phyloP scores from a whole-genome alignment of 2,329 filamentous ascomycete species.

The Venturia pyrina region DNA sequence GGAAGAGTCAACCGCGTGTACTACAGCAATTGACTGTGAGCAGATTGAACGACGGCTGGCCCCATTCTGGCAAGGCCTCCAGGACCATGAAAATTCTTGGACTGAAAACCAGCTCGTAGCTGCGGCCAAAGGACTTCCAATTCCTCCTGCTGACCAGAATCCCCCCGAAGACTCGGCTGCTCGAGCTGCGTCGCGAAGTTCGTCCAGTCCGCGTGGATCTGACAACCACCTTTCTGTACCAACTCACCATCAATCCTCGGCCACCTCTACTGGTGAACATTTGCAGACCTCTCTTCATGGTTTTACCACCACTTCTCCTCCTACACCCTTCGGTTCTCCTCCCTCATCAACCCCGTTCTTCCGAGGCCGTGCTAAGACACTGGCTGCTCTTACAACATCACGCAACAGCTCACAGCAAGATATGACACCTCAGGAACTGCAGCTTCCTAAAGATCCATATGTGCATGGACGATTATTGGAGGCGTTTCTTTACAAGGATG shows the following conservation, averaged over 20 bases:
- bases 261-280: constrained; percentile 66
- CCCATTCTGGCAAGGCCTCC: constrained; percentile 89
- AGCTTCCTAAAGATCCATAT: constrained; percentile 70
- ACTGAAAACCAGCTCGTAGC: constrained; percentile 92
- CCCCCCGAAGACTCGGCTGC: constrained; percentile 51
- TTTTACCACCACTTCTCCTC: constrained; percentile 50
- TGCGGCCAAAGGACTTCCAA: constrained; percentile 70
- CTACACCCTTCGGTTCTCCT: constrained; percentile 38
- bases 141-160: constrained; percentile 75
- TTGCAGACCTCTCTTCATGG: constrained; percentile 49
- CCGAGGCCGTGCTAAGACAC: constrained; percentile 76
- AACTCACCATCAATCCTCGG: constrained; percentile 62
- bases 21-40: background rate
- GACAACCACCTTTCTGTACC: constrained; percentile 27
- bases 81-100: constrained; percentile 83
- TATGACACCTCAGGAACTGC: constrained; percentile 64
- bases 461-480: constrained; percentile 93
- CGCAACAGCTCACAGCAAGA: constrained; percentile 65
- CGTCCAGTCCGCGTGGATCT: constrained; percentile 22
- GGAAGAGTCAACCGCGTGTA: constrained; percentile 12
- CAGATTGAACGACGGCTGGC: constrained; percentile 89
- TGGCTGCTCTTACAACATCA: constrained; percentile 71
- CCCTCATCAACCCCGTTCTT: constrained; percentile 48
- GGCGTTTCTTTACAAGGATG: constrained; percentile 86
- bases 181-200: constrained; percentile 15